Conservation (phyloP, 23 red algal genomes). For the Pyropia haitanensis region DNA sequence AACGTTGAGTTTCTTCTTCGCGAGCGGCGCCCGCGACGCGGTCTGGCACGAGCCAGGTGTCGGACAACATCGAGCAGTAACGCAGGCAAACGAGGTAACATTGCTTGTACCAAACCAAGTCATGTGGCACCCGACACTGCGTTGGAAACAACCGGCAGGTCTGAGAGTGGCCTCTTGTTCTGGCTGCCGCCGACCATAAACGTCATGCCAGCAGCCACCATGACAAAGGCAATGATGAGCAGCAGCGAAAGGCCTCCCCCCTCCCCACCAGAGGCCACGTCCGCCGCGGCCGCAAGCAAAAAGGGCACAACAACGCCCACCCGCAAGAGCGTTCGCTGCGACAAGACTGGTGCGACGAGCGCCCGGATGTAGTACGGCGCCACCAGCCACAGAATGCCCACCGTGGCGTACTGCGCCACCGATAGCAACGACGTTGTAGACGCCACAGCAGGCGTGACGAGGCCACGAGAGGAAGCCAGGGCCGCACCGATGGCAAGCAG, state of each 20-base stretch:
- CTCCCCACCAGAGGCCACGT: slow-evolving; percentile 20
- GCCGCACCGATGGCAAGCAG: slow-evolving; percentile 4
- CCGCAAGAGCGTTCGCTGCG: slow-evolving; percentile 22
- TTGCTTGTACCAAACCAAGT: too few relatives aligned
- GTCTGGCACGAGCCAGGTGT: too few relatives aligned
- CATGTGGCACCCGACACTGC: too few relatives aligned
- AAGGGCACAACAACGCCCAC: slow-evolving; percentile 54
- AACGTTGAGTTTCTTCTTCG: too few relatives aligned
- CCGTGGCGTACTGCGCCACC: slow-evolving; percentile 15
- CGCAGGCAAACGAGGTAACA: too few relatives aligned
- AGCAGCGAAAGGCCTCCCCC: slow-evolving; percentile 31
- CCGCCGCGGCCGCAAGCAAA: slow-evolving; percentile 22
- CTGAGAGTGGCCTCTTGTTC: slow-evolving; percentile 23
- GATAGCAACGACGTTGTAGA: neutral
- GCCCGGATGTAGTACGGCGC: slow-evolving; percentile 60
- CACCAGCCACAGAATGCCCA: slow-evolving; percentile 64
- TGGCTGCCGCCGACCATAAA: slow-evolving; percentile 51
- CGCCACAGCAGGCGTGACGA: too few relatives aligned
- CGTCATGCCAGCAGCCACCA: slow-evolving; percentile 28
- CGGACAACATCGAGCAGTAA: too few relatives aligned
- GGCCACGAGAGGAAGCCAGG: too few relatives aligned
- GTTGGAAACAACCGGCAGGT: slow-evolving; percentile 24
- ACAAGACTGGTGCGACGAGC: slow-evolving; percentile 25
- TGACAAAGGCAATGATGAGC: slow-evolving; percentile 27
- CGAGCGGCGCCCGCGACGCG: too few relatives aligned